Evolutionary conservation across 306 rosid genomes (phyloP), one percentile per base, ranked within the genome.

Genomic region (Vigna reflexopilosa): DNA sequence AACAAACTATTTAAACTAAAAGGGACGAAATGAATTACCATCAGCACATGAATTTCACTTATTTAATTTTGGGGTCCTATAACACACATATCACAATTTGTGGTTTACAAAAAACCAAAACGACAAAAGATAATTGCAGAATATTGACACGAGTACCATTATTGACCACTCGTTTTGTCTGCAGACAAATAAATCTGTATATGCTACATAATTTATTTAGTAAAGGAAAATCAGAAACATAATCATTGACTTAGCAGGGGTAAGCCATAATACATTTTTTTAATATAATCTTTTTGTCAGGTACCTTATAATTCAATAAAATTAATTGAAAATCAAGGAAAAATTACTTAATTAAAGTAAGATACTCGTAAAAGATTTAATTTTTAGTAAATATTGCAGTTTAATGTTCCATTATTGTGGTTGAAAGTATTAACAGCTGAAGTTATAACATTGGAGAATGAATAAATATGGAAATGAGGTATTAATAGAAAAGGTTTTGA

Each of bases 111-210:
- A 42, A 67, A 42, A 12, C 14, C 9, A 11, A 44, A 67, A 44
- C 9, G 70, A 67, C 54, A 66, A 66, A 5, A 44, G 8, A 67
- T 67, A 67, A 44, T 42, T 67, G 72, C 20, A 67, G 54, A 44
- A 67, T 67, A 17, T 42, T 67, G 72, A 67, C 36, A 67, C 36
- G 19, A 12, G 36, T 19, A 67, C 22, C 72, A 42, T 42, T 44
- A 67, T 13, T 22, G 72, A 44, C 54, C 34, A 42, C 52, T 2
- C 28, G 13, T 67, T 30, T 67, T 67, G 72, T 67, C 72, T 12
- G 36, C n/a, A 8, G 5, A 28, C 58, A 58, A 45, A 74, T 10
- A 26, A 69, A 69, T 68, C 17, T 26, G 30, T 14, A 44, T 16
- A 17, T 63, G 15, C 15, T 9, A 11, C 74, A 63, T 0, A 67